Percentiles rank a stretch among this genome's conserved stretches.
phyloP scores from a whole-genome alignment of 495 filamentous ascomycete genomes.

The Penicillium nucicola region DNA sequence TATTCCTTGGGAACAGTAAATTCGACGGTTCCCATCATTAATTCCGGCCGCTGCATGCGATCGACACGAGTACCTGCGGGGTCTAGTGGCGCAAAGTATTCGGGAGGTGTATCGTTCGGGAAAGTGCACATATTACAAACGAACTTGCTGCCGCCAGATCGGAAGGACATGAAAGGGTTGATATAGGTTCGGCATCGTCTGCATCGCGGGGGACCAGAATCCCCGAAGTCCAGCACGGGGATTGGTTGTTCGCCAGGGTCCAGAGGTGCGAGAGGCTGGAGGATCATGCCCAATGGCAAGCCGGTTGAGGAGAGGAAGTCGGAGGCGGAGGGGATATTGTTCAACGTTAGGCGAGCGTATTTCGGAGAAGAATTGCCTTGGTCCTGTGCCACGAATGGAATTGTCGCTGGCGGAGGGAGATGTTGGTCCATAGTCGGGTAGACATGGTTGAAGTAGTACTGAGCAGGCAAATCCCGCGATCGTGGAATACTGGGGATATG shows the following conservation, averaged over 20 bases:
- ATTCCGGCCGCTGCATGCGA: slow-evolving; percentile 82
- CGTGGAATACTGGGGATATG: slow-evolving; percentile 89
- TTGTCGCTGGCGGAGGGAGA: slow-evolving; percentile 81
- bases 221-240: slow-evolving; percentile 93
- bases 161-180: slow-evolving; percentile 98
- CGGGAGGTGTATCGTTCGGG: slow-evolving; percentile 87
- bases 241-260: slow-evolving; percentile 84
- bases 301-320: slow-evolving; percentile 77
- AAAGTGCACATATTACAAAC: slow-evolving; percentile 99
- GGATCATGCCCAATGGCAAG: slow-evolving; percentile 79
- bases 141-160: slow-evolving; percentile 90
- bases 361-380: slow-evolving; percentile 97
- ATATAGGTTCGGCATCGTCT: slow-evolving; percentile 94
- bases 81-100: slow-evolving; percentile 91
- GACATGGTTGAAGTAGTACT: slow-evolving; percentile 80
- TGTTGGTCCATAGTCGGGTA: slow-evolving; percentile 95
- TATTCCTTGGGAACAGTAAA: slow-evolving; percentile 98
- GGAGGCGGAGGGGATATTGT: slow-evolving; percentile 79
- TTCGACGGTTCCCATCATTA: slow-evolving; percentile 88
- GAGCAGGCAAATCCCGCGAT: slow-evolving; percentile 74
- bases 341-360: slow-evolving; percentile 85
- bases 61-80: slow-evolving; percentile 86
- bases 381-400: slow-evolving; percentile 88
- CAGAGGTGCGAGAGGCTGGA: slow-evolving; percentile 84
- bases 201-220: slow-evolving; percentile 86